phyloP scores from a whole-genome alignment of 805 yeast species.

The Metschnikowia sp. region DNA sequence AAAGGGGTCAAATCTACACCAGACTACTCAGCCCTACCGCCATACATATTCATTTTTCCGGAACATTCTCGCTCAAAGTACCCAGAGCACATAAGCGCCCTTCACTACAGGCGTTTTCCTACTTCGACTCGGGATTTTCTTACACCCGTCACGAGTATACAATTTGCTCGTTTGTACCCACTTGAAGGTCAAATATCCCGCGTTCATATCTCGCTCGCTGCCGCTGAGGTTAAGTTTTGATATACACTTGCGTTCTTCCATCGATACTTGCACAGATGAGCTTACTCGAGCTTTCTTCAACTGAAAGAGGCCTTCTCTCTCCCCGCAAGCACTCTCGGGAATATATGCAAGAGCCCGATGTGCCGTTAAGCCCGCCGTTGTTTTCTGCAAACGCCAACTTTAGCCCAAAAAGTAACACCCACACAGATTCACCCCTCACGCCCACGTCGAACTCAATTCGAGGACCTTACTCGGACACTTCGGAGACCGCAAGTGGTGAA shows the following conservation, averaged over 20 bases:
- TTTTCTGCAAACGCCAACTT: conserved; percentile 1
- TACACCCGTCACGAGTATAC: not conserved
- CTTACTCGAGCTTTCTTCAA: conserved; percentile 4
- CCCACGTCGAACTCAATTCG: conserved; percentile 15
- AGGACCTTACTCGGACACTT: conserved; percentile 14
- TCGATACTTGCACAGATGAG: conserved; percentile 1
- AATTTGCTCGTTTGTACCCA: not conserved
- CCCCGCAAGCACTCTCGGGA: conserved; percentile 1
- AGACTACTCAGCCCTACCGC: too few relatives aligned
- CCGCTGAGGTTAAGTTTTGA: not conserved
- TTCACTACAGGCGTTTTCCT: not conserved
- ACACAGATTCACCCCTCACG: conserved; percentile 13
- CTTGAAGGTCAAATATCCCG: not conserved
- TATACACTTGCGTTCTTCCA: not conserved
- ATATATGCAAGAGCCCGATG: not conserved
- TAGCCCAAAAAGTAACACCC: conserved; percentile 3
- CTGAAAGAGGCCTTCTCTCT: conserved; percentile 5
- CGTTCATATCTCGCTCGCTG: not conserved
- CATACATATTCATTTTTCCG: too few relatives aligned
- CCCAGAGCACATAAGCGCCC: too few relatives aligned
- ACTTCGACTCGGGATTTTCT: not conserved
- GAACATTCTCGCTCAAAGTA: too few relatives aligned
- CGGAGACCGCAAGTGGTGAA: conserved; percentile 17
- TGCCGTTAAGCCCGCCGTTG: conserved; percentile 4
- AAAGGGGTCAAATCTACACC: not conserved